phyloP scores from a whole-genome alignment of 2,329 filamentous ascomycete genomes.

The Epichloe aotearoae region DNA sequence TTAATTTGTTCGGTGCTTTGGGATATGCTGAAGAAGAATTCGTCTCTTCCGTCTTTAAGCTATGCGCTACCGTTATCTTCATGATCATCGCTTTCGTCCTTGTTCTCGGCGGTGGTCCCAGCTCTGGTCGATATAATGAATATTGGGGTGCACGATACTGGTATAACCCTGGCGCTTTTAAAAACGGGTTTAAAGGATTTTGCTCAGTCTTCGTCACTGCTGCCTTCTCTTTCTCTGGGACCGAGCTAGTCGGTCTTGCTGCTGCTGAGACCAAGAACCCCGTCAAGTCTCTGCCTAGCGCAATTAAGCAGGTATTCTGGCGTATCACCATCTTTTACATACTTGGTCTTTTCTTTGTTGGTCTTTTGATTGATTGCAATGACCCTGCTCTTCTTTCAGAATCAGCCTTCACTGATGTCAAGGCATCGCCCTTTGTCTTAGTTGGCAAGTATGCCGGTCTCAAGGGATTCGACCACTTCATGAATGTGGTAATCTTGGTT shows the following conservation, averaged over 20 bases:
- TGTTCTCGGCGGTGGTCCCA: slow-evolving; percentile 46
- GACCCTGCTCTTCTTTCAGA: slow-evolving; percentile 31
- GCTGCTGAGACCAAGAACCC: slow-evolving; percentile 50
- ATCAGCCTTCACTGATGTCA: slow-evolving; percentile 28
- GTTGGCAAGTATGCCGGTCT: slow-evolving; percentile 41
- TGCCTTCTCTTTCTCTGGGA: slow-evolving; percentile 60
- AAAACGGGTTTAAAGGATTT: slow-evolving; percentile 62
- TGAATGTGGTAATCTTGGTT: slow-evolving; percentile 46
- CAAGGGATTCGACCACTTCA: slow-evolving; percentile 39
- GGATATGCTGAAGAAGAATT: slow-evolving; percentile 42
- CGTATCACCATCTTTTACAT: slow-evolving; percentile 43
- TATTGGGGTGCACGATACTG: slow-evolving; percentile 39
- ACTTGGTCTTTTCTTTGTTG: slow-evolving; percentile 37
- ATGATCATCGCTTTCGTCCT: slow-evolving; percentile 50
- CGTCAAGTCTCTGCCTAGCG: slow-evolving; percentile 59
- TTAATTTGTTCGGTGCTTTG: slow-evolving; percentile 38
- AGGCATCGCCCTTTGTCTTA: slow-evolving; percentile 42
- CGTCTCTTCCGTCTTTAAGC: slow-evolving; percentile 36
- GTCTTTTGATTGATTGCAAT: slow-evolving; percentile 32
- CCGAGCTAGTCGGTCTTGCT: slow-evolving; percentile 43
- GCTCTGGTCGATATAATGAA: slow-evolving; percentile 26
- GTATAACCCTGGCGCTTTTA: slow-evolving; percentile 43
- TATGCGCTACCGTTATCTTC: slow-evolving; percentile 38
- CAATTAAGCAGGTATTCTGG: slow-evolving; percentile 67
- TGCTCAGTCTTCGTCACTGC: slow-evolving; percentile 61